phyloP scores from a whole-genome alignment of 73 alveolate species.

The Blepharisma japonicum region DNA sequence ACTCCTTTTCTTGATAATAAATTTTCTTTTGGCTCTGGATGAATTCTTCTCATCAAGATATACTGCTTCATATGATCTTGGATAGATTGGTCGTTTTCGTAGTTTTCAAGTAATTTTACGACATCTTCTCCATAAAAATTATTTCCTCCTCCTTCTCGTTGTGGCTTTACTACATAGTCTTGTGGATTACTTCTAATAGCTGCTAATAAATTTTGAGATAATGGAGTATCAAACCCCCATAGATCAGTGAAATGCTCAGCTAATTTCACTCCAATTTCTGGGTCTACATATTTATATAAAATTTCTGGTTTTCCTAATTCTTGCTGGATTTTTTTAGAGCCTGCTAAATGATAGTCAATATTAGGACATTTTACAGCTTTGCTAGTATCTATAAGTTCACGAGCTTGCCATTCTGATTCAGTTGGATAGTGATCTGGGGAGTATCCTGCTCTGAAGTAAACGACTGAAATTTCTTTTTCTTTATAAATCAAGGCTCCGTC shows the following conservation, averaged over 20 bases:
- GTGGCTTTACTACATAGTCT: conserved; percentile 76
- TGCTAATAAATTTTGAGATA: conserved; percentile 50
- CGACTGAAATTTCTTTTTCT: conserved; percentile 59
- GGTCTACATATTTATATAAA: neutral
- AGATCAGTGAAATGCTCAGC: neutral
- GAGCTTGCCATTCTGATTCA: conserved; percentile 79
- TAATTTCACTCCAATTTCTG: conserved; percentile 12
- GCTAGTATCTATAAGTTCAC: conserved; percentile 79
- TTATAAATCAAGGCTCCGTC: conserved; percentile 10
- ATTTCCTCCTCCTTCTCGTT: conserved; percentile 92
- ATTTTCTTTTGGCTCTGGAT: neutral
- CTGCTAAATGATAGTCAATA: conserved; percentile 71
- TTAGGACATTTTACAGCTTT: conserved; percentile 85
- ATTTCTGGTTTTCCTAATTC: conserved; percentile 52
- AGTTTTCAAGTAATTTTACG: conserved; percentile 43
- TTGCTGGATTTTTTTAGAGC: conserved; percentile 80
- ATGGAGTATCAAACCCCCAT: neutral
- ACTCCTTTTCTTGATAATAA: conserved; percentile 21
- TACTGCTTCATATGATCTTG: conserved; percentile 23
- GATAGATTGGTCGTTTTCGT: no score
- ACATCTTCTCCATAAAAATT: conserved; percentile 72
- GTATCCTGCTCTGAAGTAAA: conserved; percentile 83
- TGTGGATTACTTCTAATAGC: conserved; percentile 57
- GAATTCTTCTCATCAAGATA: conserved; percentile 32
- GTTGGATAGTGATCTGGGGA: conserved; percentile 60